Evolutionary conservation across 306 rosid species (phyloP), one percentile per base, ranked within the genome.

Genomic region (Vigna unguiculata): DNA sequence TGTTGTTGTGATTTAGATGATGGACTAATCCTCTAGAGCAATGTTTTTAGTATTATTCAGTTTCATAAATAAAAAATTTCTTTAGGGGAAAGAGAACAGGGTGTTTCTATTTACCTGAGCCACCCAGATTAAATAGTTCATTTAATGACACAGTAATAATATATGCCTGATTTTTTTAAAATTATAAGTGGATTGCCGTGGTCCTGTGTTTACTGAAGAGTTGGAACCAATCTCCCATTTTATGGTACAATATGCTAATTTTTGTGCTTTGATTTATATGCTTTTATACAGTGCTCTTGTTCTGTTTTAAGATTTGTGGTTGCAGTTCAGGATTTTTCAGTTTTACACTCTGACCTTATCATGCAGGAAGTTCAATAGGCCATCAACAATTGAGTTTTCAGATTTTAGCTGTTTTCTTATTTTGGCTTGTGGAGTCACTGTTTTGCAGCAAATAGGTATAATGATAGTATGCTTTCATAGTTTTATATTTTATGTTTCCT

Each of bases 291-390:
- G 1, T 38, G 19, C 19, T 14, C 19, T 16, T 16, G 4, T 59
- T 20, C 69, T 78, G 61, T 22, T 79, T 76, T 30, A 72, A 59
- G 58, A 71, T 41, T 10, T 72, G 55, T 54, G 72, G 47, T 71
- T 41, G 21, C 41, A 64, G 78, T 34, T 72, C 57, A 21, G 41
- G 40, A 14, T 71, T 77, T 38, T 80, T 71, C 36, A 41, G 64
- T 45, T 59, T 69, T 58, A 52, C 65, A 69, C 60, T 61, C 43
- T 83, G 63, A 81, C 81, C 85, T 83, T 60, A 84, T 82, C 86
- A 54, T 82, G 75, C 96, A 93, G 97, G 96, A 89, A 87, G 90
- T 89, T 93, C 80, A 85, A 87, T 87, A 89, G 87, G 83, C 89
- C 78, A 57, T 93, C 96, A 74, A 79, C 94, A 34, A 87, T 82